These are phyloP conservation scores for Paramecium bursaria DNA, from an alignment of 73 alveolate species.

Conservation along the genomic window DNA sequence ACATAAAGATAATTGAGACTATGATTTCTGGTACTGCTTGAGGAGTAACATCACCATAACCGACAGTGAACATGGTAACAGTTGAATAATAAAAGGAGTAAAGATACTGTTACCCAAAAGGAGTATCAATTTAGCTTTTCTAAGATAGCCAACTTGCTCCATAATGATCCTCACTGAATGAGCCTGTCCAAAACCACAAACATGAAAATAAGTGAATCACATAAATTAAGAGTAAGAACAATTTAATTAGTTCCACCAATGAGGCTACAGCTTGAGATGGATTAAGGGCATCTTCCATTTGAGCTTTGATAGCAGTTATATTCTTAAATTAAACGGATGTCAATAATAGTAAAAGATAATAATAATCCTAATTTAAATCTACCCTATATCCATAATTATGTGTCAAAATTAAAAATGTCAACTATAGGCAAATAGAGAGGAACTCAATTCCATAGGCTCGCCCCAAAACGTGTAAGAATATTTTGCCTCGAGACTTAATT, in stretches of 20 bases:
- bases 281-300: conserved; percentile 56
- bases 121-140: conserved; percentile 1
- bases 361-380: conserved; percentile 10
- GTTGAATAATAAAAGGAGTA: conserved; percentile 63
- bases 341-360: conserved; percentile 5
- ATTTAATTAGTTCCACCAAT: conserved; percentile 54
- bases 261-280: conserved; percentile 48
- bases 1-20: conserved; percentile 56
- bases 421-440: not conserved
- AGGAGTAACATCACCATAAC: conserved; percentile 70
- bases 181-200: conserved; percentile 64
- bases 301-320: not conserved
- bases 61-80: conserved; percentile 70
- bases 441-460: conserved; percentile 41
- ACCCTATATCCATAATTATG: not conserved
- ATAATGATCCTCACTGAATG: not conserved
- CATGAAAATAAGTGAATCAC: conserved; percentile 67
- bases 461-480: not conserved
- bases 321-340: conserved; percentile 32
- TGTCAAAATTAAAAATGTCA: not conserved
- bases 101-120: conserved; percentile 56
- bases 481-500: not conserved
- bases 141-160: conserved; percentile 54
- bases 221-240: conserved; percentile 45
- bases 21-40: conserved; percentile 50